Conservation (phyloP, 129 eudicot genomes). For the Chrysanthemum seticuspe region DNA sequence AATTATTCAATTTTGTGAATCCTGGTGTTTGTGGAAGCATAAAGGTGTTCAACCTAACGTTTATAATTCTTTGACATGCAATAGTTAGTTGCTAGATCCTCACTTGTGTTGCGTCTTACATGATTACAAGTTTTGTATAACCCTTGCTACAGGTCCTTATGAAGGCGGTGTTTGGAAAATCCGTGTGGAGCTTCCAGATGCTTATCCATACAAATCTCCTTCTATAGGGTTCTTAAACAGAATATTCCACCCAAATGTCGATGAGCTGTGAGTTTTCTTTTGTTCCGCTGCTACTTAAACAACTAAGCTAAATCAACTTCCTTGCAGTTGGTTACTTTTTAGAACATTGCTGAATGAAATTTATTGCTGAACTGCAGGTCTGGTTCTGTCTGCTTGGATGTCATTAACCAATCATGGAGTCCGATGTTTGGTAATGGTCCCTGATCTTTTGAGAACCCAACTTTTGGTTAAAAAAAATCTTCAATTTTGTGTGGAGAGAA, state of each 20-base stretch:
- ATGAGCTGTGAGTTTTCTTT: slow-evolving; percentile 61
- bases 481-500: not conserved
- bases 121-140: not conserved
- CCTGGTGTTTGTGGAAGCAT: too few species aligned
- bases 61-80: too few species aligned
- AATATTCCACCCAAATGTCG: slow-evolving; percentile 88
- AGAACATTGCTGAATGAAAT: slow-evolving; percentile 17
- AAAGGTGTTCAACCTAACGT: too few species aligned
- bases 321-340: slow-evolving; percentile 10
- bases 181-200: slow-evolving; percentile 78
- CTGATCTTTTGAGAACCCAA: not conserved
- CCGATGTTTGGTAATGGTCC: slow-evolving; percentile 78
- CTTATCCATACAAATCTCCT: slow-evolving; percentile 88
- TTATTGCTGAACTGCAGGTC: slow-evolving; percentile 54
- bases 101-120: too few species aligned
- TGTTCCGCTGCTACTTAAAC: not conserved
- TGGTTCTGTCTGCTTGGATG: slow-evolving; percentile 93
- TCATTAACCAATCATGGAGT: slow-evolving; percentile 92
- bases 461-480: not conserved
- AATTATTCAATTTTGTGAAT: too few species aligned
- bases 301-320: not conserved
- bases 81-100: too few species aligned
- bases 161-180: slow-evolving; percentile 95
- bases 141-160: slow-evolving; percentile 54
- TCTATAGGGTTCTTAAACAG: slow-evolving; percentile 74